Evolutionary conservation across 176 grass and related monocot species (phyloP), one percentile per base, ranked within the genome.

Genomic region (Otatea glauca): DNA sequence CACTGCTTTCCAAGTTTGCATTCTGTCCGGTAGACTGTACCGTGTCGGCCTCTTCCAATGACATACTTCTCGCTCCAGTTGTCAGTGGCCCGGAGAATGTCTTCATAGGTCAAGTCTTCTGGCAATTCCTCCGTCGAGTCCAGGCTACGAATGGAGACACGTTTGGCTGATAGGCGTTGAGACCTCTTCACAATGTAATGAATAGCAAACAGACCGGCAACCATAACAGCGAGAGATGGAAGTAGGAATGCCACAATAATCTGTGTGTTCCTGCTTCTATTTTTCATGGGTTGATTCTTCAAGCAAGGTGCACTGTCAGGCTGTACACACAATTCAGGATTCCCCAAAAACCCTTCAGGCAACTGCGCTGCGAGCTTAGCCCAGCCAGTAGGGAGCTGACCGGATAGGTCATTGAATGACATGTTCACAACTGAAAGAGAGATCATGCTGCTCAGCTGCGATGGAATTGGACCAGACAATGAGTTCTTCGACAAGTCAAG

Each of bases 61-160:
- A 91, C 81, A n/a, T 80, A 88, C 68, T 85, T 91, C 27, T 91
- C 89, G 13, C 85, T 91, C 80, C 87, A 87, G 23, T 88, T 84
- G 25, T 88, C 89, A 6, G 89, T 91, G 3, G 81, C 85, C 15
- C 70, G 74, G 47, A 91, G 45, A 73, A 91, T 90, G 58, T 90
- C 89, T 45, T 84, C 75, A 37, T 91, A 88, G 45, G 81, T 47
- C 39, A 91, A 34, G 67, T 88, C 75, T 42, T 84, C 81, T 3
- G 89, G 85, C 27, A 88, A 49, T 13, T 85, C 85, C 38, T 80
- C 77, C 20, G 72, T 90, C 3, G 72, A 83, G 42, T 83, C 68
- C 35, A 77, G 34, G 69, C 77, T 77, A 35, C 69, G 41, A 2
- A 75, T 53, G 2, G 59, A 76, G 73, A 16, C 44, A 42, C 14